Conservation (phyloP, 2,329 filamentous ascomycete genomes). For the Talaromyces sp. region DNA sequence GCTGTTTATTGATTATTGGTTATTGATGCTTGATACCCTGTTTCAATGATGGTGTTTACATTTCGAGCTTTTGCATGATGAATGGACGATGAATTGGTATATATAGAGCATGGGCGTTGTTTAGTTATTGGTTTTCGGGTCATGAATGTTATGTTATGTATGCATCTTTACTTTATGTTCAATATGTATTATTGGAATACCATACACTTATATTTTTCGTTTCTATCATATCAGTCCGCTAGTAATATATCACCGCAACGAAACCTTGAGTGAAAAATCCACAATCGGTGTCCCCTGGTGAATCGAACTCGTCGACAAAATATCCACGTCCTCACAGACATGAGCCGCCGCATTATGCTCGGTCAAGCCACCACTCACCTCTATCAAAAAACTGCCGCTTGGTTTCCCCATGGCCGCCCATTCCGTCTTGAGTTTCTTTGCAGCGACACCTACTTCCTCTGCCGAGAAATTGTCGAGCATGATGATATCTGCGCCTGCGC, state of each 20-base stretch:
- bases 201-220: background rate
- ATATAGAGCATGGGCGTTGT: background rate
- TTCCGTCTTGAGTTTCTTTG: constrained; percentile 69
- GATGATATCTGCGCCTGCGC: constrained; percentile 85
- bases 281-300: constrained; percentile 93
- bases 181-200: background rate
- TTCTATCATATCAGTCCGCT: too few relatives aligned
- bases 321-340: constrained; percentile 74
- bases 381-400: constrained; percentile 67
- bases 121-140: background rate
- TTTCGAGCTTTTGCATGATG: background rate
- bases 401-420: constrained; percentile 68
- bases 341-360: constrained; percentile 78
- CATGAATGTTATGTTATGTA: background rate
- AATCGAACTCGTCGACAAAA: constrained; percentile 93
- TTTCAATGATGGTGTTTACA: background rate
- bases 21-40: background rate
- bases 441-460: constrained; percentile 70
- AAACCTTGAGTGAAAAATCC: constrained; percentile 93
- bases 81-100: background rate
- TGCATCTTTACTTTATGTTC: background rate
- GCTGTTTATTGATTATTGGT: background rate
- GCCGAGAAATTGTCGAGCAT: constrained; percentile 96
- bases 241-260: constrained; percentile 21
- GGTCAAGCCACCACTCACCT: constrained; percentile 87